These are phyloP conservation scores for Bipolaris gigantea DNA, from an alignment of 2,329 filamentous ascomycete species.

Conservation along the genomic window DNA sequence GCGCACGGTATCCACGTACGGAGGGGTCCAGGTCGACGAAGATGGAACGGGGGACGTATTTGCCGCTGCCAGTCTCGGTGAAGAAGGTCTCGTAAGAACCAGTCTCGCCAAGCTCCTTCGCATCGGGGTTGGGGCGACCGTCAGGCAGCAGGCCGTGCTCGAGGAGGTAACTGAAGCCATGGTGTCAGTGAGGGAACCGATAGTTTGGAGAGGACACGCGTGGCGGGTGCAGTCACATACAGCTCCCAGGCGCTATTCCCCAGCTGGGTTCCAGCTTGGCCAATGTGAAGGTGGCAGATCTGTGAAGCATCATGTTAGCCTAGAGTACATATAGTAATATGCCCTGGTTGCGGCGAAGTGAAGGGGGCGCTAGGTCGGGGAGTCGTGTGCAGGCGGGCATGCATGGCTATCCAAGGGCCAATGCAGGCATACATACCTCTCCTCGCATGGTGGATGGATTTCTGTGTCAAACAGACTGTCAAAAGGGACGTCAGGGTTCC, in stretches of 20 bases:
- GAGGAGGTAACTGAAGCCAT: slow-evolving; percentile 64
- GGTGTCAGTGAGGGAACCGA: slow-evolving; percentile 19
- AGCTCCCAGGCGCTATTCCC: slow-evolving; percentile 77
- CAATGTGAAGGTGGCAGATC: slow-evolving; percentile 69
- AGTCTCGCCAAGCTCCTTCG: slow-evolving; percentile 61
- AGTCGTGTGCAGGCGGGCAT: background rate
- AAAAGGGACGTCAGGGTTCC: slow-evolving; percentile 22
- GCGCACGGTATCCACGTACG: slow-evolving; percentile 43
- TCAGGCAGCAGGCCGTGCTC: slow-evolving; percentile 70
- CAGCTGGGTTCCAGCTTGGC: slow-evolving; percentile 73
- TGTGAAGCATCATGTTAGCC: slow-evolving; percentile 38
- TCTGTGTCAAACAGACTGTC: slow-evolving; percentile 43
- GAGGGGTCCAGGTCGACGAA: slow-evolving; percentile 74
- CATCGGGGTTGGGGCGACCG: slow-evolving; percentile 64
- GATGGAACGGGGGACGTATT: slow-evolving; percentile 72
- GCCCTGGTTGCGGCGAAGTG: background rate
- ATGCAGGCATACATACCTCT: slow-evolving; percentile 40
- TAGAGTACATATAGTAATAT: background rate
- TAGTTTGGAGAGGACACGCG: slow-evolving; percentile 14
- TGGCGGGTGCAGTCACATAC: slow-evolving; percentile 52
- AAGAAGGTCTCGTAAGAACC: slow-evolving; percentile 75
- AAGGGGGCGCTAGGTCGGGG: background rate
- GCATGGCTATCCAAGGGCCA: background rate
- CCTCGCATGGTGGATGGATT: slow-evolving; percentile 44
- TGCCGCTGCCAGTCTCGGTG: slow-evolving; percentile 70